Evolutionary conservation across 2,329 filamentous ascomycete species (phyloP), one percentile per base, ranked within the genome.

Genomic region (Fonsecaea pedrosoi): DNA sequence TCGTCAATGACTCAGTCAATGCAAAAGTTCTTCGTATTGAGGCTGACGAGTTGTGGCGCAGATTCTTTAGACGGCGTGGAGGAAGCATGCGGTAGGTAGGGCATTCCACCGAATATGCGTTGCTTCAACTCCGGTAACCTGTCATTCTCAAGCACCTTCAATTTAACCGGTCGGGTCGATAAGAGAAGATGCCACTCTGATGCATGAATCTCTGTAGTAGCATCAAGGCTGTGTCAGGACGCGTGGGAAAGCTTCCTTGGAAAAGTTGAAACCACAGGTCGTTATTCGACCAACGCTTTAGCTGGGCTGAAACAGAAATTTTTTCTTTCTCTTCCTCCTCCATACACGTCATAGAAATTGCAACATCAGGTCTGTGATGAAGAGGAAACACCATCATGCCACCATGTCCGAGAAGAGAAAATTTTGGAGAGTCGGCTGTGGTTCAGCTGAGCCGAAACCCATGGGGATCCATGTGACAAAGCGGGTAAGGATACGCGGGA

Each of bases 391-490:
- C 6, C n/a, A 45, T 60, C 57, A 60, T 60, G 30, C 57, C 57
- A 48, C 42, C 45, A 34, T 21, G 25, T 6, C 30, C 59, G 38
- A 37, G 32, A 38, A 34, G 53, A 40, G 34, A 40, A 40, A 7
- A 21, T 61, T 61, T 18, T 18, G 18, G 30, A 38, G 34, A 54
- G 48, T 61, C 59, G 59, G 59, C 48, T 30, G 21, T 10, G 48
- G 34, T 54, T 48, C 59, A 61, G 59, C 59, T 61, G 59, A 61
- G 48, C 59, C 59, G 59, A 61, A 54, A 61, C 48, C 53, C 10
- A 42, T 38, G 42, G 38, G 57, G 25, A 10, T 15, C n/a, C 18
- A 12, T 12, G 34, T 30, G 6, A 53, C 60, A 18, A 56, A 62
- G 38, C 0, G 8, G 60, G 60, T 25, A 62, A 55, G 50, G 53